These are phyloP conservation scores for Mycosphaerelloides madeirae DNA, from an alignment of 2,329 filamentous ascomycete species.

Conservation along the genomic window DNA sequence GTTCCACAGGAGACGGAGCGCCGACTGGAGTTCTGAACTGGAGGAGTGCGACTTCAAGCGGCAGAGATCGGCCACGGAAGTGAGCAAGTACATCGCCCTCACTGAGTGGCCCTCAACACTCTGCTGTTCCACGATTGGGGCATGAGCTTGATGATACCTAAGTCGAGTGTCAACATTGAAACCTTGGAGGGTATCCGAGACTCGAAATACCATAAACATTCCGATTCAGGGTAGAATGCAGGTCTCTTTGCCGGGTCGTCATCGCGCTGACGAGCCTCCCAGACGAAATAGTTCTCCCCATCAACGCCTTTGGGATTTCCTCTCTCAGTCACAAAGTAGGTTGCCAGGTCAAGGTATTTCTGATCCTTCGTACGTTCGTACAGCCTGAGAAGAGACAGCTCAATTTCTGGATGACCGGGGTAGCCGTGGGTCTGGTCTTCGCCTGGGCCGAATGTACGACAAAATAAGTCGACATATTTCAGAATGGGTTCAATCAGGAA, in stretches of 20 bases:
- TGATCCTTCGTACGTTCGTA: slow-evolving; percentile 38
- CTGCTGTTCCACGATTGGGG: slow-evolving; percentile 50
- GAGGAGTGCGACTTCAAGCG: slow-evolving; percentile 34
- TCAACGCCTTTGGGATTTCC: slow-evolving; percentile 50
- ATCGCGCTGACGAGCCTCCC: slow-evolving; percentile 49
- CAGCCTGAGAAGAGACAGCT: slow-evolving; percentile 47
- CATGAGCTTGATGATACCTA: slow-evolving; percentile 57
- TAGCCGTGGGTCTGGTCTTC: slow-evolving; percentile 53
- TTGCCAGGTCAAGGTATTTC: slow-evolving; percentile 45
- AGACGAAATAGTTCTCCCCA: slow-evolving; percentile 52
- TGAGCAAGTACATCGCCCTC: slow-evolving; percentile 57
- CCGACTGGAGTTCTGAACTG: slow-evolving; percentile 32
- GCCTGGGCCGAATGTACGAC: slow-evolving; percentile 48
- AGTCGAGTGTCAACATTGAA: too few relatives aligned
- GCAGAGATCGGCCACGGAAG: slow-evolving; percentile 53
- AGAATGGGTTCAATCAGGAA: slow-evolving; percentile 50
- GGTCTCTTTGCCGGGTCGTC: slow-evolving; percentile 47
- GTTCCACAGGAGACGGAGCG: slow-evolving; percentile 51
- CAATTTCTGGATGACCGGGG: slow-evolving; percentile 56
- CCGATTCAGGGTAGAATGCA: slow-evolving; percentile 42
- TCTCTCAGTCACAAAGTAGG: slow-evolving; percentile 56
- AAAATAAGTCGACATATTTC: slow-evolving; percentile 53
- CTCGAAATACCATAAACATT: slow-evolving; percentile 41
- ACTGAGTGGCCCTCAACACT: slow-evolving; percentile 58
- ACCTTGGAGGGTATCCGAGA: too few relatives aligned